phyloP scores from a whole-genome alignment of 139 green algal genomes.

The Yamagishiella unicocca region DNA sequence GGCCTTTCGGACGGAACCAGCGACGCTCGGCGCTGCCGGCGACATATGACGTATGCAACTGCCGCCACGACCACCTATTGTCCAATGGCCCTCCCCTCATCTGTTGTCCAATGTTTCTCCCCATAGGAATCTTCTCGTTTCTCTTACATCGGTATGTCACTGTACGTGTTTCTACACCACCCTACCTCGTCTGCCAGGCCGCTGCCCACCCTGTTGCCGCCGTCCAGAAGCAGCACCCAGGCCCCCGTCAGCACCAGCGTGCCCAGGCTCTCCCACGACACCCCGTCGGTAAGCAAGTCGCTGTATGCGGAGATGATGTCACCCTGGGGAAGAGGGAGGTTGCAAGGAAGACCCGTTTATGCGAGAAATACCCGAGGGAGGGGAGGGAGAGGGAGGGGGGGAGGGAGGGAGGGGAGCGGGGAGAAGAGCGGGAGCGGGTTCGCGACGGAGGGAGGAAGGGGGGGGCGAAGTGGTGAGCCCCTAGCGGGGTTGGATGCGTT shows the following conservation, averaged over 20 bases:
- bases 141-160: too few species aligned
- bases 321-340: neutral
- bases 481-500: too few species aligned
- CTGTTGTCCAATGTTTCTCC: too few species aligned
- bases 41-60: neutral
- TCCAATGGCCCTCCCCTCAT: neutral
- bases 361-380: too few species aligned
- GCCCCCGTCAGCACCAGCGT: neutral
- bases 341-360: neutral
- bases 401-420: neutral
- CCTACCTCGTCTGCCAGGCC: neutral
- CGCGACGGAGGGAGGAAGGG: neutral
- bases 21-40: neutral
- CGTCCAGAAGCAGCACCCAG: constrained; percentile 11
- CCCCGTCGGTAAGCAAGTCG: neutral
- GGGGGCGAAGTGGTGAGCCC: too few species aligned
- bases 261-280: neutral
- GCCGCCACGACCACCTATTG: neutral
- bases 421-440: neutral
- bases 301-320: neutral
- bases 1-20: neutral
- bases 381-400: neutral
- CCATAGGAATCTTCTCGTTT: too few species aligned
- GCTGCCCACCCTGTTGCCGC: neutral
- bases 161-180: too few species aligned